Evolutionary conservation across 164 flowering plant species (phyloP), one percentile per base, ranked within the genome.

Genomic region (Pachysandra terminalis): DNA sequence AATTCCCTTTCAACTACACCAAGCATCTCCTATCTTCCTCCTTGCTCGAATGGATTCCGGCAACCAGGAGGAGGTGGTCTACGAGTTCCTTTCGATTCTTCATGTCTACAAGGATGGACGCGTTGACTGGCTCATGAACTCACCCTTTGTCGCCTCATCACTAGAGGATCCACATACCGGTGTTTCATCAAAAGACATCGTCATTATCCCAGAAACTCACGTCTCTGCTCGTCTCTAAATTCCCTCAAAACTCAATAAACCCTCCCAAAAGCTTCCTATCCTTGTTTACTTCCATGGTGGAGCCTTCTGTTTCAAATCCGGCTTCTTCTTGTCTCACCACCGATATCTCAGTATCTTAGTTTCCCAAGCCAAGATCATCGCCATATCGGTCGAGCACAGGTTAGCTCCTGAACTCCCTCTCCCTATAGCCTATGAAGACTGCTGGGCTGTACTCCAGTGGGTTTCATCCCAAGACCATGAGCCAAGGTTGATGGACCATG

Each of bases 251-350:
- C 41, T 22, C 68, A 15, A 59, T 7, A 37, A 60, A n/a, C n/a
- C n/a, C 22, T 4, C 54, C 45, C 45, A 68, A 21, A 80, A 73
- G 14, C 74, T 79, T 32, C 84, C 83, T 53, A 58, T 84, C 28
- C 40, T 81, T 19, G 62, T 81, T 66, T 81, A 81, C 79, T 70
- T 64, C 73, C 87, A 82, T 40, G 83, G 82, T 13, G 83, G 87
- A 15, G 83, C 65, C 55, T 83, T 81, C 68, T 70, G 75, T 58
- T 5, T 73, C 12, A 78, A 37, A 14, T 81, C 86, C 41, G 77
- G 84, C 61, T 79, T 71, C 73, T 74, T 75, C 1, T 26, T 23
- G 6, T 8, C 25, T 4, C 23, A 83, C 81, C 66, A 69, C 25
- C 45, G 32, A 17, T 71, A 61, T 49, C 64, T 81, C 57, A 32